phyloP scores from a whole-genome alignment of 352 stramenopile genomes.

The Globisporangium iwayamae region DNA sequence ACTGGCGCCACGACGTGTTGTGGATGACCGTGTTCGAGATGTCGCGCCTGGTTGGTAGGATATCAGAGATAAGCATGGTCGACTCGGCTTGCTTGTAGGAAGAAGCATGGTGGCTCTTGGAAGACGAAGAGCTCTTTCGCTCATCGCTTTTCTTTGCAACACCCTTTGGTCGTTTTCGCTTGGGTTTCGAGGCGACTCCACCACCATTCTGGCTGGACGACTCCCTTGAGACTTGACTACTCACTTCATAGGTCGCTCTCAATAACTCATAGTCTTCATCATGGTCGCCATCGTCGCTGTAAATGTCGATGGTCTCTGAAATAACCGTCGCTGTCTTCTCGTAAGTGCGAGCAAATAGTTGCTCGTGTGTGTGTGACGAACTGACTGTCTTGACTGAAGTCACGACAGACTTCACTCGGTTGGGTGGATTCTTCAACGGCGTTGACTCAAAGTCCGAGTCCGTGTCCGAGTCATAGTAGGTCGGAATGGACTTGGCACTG shows the following conservation, averaged over 20 bases:
- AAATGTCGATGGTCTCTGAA: constrained; percentile 4
- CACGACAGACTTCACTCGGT: background rate
- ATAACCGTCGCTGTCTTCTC: background rate
- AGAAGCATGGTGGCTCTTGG: constrained; percentile 8
- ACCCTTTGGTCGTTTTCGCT: constrained; percentile 12
- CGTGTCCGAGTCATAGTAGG: constrained; percentile 14
- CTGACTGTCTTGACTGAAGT: background rate
- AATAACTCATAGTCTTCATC: background rate
- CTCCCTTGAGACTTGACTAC: constrained; percentile 3
- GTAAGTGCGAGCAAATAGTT: background rate
- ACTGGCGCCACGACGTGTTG: constrained; percentile 38
- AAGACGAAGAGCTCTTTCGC: constrained; percentile 13
- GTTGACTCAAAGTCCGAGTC: constrained; percentile 14
- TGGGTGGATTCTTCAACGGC: background rate
- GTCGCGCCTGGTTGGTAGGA: constrained; percentile 24
- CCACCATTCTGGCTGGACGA: background rate
- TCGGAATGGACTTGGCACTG: background rate
- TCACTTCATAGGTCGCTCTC: background rate
- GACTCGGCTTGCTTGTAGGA: constrained; percentile 16
- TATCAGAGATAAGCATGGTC: constrained; percentile 27
- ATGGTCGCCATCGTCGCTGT: constrained; percentile 12
- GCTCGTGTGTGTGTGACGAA: background rate
- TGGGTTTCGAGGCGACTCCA: constrained; percentile 5
- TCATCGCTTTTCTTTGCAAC: constrained; percentile 15
- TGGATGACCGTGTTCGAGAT: constrained; percentile 42